These are phyloP conservation scores for Terfezia claveryi DNA, from an alignment of 495 filamentous ascomycete species.

Conservation along the genomic window DNA sequence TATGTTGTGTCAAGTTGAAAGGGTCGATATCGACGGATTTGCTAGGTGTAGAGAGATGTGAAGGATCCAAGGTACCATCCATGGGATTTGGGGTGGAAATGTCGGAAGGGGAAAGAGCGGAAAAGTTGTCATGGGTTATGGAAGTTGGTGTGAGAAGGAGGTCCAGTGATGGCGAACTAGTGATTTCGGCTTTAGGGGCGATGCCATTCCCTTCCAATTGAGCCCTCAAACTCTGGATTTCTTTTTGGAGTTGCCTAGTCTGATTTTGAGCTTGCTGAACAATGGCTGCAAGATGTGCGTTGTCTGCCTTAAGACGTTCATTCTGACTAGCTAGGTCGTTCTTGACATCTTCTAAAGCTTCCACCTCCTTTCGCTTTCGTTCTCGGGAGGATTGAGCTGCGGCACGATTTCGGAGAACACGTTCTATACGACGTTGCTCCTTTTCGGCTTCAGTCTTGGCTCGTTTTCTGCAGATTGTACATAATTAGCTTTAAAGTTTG, in stretches of 20 bases:
- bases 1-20: constrained; percentile 95
- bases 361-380: constrained; percentile 83
- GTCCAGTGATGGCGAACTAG: constrained; percentile 5
- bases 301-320: constrained; percentile 33
- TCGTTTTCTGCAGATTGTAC: constrained; percentile 43
- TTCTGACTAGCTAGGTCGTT: constrained; percentile 43
- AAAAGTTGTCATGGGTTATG: neutral
- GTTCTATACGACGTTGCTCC: constrained; percentile 91
- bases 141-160: constrained; percentile 1
- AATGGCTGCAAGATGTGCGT: constrained; percentile 43
- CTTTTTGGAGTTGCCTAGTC: constrained; percentile 40
- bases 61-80: neutral
- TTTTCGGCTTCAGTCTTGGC: constrained; percentile 98
- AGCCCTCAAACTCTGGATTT: constrained; percentile 41
- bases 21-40: neutral
- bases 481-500: too few relatives aligned
- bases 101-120: constrained; percentile 3
- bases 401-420: constrained; percentile 83
- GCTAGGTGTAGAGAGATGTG: neutral
- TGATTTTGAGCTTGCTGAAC: constrained; percentile 41
- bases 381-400: constrained; percentile 92
- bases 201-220: constrained; percentile 29
- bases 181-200: constrained; percentile 13
- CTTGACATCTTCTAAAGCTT: constrained; percentile 63
- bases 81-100: constrained; percentile 12